Evolutionary conservation across 495 filamentous ascomycete genomes (phyloP), one percentile per base, ranked within the genome.

Genomic region (Xylaria cubensis): DNA sequence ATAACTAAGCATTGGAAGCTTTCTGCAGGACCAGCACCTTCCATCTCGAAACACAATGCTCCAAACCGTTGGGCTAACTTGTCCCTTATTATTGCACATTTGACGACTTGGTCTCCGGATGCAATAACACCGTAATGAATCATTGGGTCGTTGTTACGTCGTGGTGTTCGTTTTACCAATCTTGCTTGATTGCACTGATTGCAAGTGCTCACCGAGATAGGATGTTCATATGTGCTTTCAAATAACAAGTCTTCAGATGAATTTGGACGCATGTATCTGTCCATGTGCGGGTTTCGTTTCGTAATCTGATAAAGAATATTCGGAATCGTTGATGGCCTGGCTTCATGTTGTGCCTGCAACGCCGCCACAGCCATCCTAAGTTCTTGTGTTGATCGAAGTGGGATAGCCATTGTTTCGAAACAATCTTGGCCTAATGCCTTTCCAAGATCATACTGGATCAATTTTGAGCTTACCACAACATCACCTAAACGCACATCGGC

Each of bases 401-500:
- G 69, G 1, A 74, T 67, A 1, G 81, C 77, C 34, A 78, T 85
- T 7, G 72, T 78, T 62, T 77, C 42, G 64, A 84, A 83, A 8
- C 59, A 32, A 4, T 77, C 76, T 9, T 73, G 73, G 61, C 34
- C 59, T 3, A 62, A 46, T 12, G 74, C 73, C 66, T 85, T 87
- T 3, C 84, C 84, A 68, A 76, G 78, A 67, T 85, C 80, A 69
- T 75, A 85, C 64, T 85, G 80, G 17, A 86, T 76, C 3, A 86
- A 78, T 26, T 81, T 80, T 32, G 76, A 65, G 75, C 83, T 81
- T 63, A 87, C 79, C 3, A 86, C 83, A 26, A 87, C 77, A 76
- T 84, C 81, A 48, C 85, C 84, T 55, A 86, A 76, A 41, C 78
- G 77, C 64, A 84, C 78, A 70, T 85, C 82, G 24, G 71, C 69